These are phyloP conservation scores for Dictyostelium intermedium DNA, from an alignment of 78 protist genomes.

Conservation along the genomic window DNA sequence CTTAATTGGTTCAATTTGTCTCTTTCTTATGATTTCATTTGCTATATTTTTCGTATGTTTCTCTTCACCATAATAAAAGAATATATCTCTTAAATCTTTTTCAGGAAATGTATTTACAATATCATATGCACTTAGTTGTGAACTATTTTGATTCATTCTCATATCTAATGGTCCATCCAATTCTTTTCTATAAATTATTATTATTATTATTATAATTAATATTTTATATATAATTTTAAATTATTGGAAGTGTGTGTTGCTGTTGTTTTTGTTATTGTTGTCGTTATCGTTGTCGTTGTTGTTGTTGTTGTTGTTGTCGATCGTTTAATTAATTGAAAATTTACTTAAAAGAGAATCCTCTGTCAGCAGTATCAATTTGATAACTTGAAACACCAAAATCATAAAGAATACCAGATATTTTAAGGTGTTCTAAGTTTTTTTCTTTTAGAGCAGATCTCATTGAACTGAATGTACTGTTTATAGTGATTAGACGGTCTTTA, in stretches of 20 bases:
- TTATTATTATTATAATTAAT: background rate
- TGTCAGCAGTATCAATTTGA: conserved; percentile 44
- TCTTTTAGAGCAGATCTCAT: background rate
- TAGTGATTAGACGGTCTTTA: conserved; percentile 35
- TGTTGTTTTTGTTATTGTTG: background rate
- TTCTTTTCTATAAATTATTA: conserved; percentile 14
- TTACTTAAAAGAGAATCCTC: conserved; percentile 65
- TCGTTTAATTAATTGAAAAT: background rate
- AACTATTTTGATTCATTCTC: conserved; percentile 44
- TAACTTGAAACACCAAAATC: conserved; percentile 55
- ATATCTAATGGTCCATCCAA: conserved; percentile 67
- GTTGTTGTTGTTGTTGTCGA: background rate
- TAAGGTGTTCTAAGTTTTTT: background rate
- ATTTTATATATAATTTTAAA: background rate
- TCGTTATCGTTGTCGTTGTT: background rate
- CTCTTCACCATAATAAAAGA: conserved; percentile 62
- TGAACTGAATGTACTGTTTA: conserved; percentile 27
- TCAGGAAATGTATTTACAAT: conserved; percentile 22
- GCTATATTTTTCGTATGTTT: conserved; percentile 58
- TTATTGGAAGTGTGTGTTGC: background rate
- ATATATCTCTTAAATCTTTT: conserved; percentile 40
- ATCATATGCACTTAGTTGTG: background rate
- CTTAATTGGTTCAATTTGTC: background rate
- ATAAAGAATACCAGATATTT: conserved; percentile 40
- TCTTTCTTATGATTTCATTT: conserved; percentile 16